Evolutionary conservation across 73 alveolate species (phyloP).

Genomic region (Halteria grandinella): DNA sequence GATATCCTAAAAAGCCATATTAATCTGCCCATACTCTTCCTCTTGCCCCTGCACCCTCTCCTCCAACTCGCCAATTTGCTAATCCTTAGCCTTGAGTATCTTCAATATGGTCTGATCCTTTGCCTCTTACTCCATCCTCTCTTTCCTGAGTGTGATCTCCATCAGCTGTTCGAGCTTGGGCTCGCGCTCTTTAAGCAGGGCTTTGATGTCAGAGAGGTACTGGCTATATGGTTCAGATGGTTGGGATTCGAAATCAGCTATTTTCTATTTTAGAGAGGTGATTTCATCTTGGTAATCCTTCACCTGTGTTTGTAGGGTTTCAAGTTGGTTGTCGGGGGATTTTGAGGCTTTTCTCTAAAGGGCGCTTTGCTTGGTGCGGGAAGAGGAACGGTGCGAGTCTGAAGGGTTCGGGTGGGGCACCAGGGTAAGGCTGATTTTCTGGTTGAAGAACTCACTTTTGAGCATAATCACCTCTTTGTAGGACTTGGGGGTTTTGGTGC

Average conservation of each 20-base stretch:
- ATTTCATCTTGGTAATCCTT: not conserved
- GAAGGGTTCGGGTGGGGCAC: not conserved
- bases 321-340: not conserved
- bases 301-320: not conserved
- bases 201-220: conserved; percentile 2
- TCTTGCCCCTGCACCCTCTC: not conserved
- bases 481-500: conserved; percentile 6
- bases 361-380: conserved; percentile 39
- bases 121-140: conserved; percentile 43
- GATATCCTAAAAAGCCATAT: not conserved
- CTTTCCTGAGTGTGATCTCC: conserved; percentile 58
- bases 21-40: conserved; percentile 15
- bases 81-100: conserved; percentile 50
- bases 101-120: conserved; percentile 54
- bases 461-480: conserved; percentile 29
- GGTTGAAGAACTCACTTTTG: conserved; percentile 53
- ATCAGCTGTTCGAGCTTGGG: conserved; percentile 60
- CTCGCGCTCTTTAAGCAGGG: conserved; percentile 43
- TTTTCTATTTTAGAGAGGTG: not conserved
- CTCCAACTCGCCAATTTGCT: conserved; percentile 42
- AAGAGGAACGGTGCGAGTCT: not conserved
- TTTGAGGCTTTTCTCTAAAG: not conserved
- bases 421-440: conserved; percentile 21
- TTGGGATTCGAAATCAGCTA: not conserved
- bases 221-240: not conserved